Conservation (phyloP, 768 basidiomycete genomes). For the Agaricus blazei region DNA sequence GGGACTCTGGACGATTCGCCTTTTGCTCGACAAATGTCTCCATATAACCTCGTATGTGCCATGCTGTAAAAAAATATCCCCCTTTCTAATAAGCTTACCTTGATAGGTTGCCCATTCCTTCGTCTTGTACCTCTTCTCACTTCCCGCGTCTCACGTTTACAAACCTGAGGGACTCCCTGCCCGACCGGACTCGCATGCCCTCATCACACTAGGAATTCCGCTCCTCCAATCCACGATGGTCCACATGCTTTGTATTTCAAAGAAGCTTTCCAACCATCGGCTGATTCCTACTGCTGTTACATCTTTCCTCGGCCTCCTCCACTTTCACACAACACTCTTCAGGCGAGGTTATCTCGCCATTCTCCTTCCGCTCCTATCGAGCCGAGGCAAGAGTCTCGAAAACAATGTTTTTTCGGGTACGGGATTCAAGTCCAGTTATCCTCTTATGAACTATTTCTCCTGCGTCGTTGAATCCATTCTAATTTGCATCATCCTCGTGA, state of each 20-base stretch:
- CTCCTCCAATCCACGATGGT: constrained; percentile 66
- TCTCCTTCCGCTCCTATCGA: constrained; percentile 18
- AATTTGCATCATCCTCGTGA: constrained; percentile 50
- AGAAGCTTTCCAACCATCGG: constrained; percentile 60
- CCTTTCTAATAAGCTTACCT: constrained; percentile 4
- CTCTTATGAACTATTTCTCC: constrained; percentile 70
- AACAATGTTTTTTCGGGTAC: constrained; percentile 11
- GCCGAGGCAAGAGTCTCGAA: constrained; percentile 10
- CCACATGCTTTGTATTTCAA: constrained; percentile 61
- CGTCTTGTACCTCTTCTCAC: constrained; percentile 68
- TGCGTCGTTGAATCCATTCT: constrained; percentile 68
- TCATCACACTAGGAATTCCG: constrained; percentile 70
- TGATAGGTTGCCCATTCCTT: constrained; percentile 72
- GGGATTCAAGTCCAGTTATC: constrained; percentile 36
- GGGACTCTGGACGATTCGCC: constrained; percentile 42
- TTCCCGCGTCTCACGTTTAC: constrained; percentile 51
- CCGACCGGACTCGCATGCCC: constrained; percentile 66
- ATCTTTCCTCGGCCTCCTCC: constrained; percentile 52
- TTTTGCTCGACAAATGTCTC: constrained; percentile 30
- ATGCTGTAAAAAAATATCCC: neutral
- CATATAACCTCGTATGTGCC: constrained; percentile 56
- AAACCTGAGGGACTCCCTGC: constrained; percentile 42
- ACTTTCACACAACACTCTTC: constrained; percentile 54
- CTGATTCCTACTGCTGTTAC: constrained; percentile 64
- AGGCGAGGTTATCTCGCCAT: constrained; percentile 28